Evolutionary conservation across 345 rosid species (phyloP).

Genomic region (Excoecaria cochinchinensis): DNA sequence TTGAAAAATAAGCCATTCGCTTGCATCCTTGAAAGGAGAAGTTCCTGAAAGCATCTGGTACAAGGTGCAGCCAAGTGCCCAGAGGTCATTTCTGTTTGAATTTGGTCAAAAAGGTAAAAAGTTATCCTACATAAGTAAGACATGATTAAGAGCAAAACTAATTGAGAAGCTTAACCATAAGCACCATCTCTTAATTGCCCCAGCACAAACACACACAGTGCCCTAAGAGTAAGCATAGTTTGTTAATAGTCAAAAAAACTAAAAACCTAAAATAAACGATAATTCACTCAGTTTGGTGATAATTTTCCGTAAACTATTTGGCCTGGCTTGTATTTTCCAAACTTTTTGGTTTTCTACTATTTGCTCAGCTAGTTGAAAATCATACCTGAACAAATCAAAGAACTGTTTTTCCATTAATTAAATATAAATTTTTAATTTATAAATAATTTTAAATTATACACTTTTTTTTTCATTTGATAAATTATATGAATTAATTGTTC

Average conservation of each 20-base stretch:
- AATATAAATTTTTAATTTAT: neutral
- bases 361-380: neutral
- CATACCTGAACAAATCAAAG: neutral
- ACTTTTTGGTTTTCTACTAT: neutral
- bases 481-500: no score
- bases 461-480: no score
- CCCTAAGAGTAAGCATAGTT: neutral
- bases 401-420: neutral
- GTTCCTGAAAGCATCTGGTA: constrained; percentile 99
- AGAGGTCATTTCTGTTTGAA: constrained; percentile 87
- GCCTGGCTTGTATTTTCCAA: neutral
- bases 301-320: neutral
- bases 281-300: neutral
- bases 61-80: constrained; percentile 99
- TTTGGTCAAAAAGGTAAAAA: constrained; percentile 32
- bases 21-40: constrained; percentile 95
- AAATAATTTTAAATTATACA: no score
- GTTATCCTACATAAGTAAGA: constrained; percentile 25
- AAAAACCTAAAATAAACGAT: neutral
- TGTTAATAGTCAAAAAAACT: neutral
- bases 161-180: constrained; percentile 4
- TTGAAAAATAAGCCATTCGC: constrained; percentile 99
- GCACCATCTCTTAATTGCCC: neutral
- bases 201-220: neutral
- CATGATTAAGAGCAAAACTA: constrained; percentile 18